phyloP scores from a whole-genome alignment of 768 basidiomycete genomes.

The Rhodotorula kratochvilovae region DNA sequence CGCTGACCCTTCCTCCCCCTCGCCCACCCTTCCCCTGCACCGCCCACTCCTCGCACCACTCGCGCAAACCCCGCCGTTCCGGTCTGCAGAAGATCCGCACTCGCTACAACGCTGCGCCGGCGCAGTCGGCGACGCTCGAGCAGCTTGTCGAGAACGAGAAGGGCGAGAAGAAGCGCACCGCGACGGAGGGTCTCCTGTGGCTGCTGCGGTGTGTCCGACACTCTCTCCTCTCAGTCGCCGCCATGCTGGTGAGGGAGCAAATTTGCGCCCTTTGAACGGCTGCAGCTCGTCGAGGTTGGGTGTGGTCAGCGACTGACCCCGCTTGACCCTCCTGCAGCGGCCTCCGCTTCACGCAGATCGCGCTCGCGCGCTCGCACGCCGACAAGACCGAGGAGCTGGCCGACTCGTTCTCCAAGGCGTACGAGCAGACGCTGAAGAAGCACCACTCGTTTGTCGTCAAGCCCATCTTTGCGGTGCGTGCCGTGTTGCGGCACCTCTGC shows the following conservation, averaged over 20 bases:
- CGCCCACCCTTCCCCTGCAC: neutral
- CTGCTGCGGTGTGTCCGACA: conserved; percentile 55
- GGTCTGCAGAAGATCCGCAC: conserved; percentile 74
- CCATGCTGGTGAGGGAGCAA: no score
- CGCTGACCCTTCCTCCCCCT: neutral
- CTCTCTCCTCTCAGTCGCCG: neutral
- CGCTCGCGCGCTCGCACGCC: conserved; percentile 66
- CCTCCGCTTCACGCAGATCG: conserved; percentile 78
- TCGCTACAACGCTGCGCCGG: conserved; percentile 65
- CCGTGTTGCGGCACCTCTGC: conserved; percentile 46
- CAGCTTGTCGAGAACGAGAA: conserved; percentile 77
- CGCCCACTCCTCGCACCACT: no score
- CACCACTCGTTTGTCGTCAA: conserved; percentile 73
- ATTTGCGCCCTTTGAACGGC: no score
- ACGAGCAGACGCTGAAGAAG: conserved; percentile 73
- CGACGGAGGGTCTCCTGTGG: conserved; percentile 92
- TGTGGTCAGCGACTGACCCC: neutral
- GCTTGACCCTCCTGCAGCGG: conserved; percentile 55
- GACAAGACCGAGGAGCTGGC: conserved; percentile 66
- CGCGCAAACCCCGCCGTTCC: neutral
- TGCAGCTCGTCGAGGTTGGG: neutral
- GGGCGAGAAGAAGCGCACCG: conserved; percentile 73
- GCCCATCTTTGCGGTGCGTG: conserved; percentile 55
- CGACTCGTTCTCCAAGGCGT: conserved; percentile 70
- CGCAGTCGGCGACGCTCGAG: conserved; percentile 71